Evolutionary conservation across 2,329 filamentous ascomycete genomes (phyloP).

Genomic region (Colletotrichum orbiculare): DNA sequence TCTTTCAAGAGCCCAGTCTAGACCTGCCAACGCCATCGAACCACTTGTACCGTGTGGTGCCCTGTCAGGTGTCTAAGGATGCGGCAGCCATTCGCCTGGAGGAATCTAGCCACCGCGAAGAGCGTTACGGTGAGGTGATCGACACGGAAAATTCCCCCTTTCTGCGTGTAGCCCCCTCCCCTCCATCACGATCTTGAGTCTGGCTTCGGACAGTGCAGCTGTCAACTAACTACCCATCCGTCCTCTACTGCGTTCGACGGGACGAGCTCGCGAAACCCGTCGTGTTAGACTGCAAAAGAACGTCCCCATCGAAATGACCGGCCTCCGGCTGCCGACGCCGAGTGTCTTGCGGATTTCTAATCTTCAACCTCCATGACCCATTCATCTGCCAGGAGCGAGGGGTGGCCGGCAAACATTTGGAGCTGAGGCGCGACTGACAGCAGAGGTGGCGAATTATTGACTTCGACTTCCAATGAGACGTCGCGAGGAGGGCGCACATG

Average conservation of each 20-base stretch:
- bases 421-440: not conserved
- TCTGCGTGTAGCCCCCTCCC: conserved; percentile 1
- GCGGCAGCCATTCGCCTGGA: conserved; percentile 24
- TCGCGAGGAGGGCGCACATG: conserved; percentile 3
- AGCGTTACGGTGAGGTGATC: conserved; percentile 33
- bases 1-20: conserved; percentile 25
- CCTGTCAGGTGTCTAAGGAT: conserved; percentile 17
- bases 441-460: conserved; percentile 28
- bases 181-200: conserved; percentile 25
- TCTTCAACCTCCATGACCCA: conserved; percentile 15
- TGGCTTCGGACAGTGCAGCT: conserved; percentile 15
- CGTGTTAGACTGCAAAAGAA: conserved; percentile 11
- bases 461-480: conserved; percentile 19
- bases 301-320: conserved; percentile 1
- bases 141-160: conserved; percentile 18
- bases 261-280: conserved; percentile 15
- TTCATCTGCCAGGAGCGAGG: conserved; percentile 14
- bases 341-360: conserved; percentile 27
- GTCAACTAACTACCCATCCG: conserved; percentile 5
- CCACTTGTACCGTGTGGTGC: conserved; percentile 25
- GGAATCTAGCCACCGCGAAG: conserved; percentile 28
- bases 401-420: conserved; percentile 14
- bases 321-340: conserved; percentile 1
- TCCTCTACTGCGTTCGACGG: conserved; percentile 16
- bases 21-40: conserved; percentile 33